These are phyloP conservation scores for Edaphochlamys debaryana DNA, from an alignment of 139 green algal species.

Conservation along the genomic window DNA sequence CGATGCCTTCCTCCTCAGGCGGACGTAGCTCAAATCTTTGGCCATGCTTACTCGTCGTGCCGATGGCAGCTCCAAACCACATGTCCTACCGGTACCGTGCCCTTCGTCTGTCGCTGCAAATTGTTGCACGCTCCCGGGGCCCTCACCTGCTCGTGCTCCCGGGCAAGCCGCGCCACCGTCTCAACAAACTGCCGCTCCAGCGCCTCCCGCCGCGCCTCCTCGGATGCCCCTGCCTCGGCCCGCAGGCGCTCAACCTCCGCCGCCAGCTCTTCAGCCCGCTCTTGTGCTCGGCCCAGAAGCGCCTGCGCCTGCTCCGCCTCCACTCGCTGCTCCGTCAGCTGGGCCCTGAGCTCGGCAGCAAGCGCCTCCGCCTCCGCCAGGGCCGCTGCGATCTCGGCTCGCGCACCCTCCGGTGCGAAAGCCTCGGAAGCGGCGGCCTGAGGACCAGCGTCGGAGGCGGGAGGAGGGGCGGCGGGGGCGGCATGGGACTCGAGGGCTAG, in stretches of 20 bases:
- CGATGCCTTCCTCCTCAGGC: background rate
- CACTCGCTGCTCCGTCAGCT: background rate
- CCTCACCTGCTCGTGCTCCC: slow-evolving; percentile 33
- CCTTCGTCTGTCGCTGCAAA: no score
- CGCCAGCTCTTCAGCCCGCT: slow-evolving; percentile 1
- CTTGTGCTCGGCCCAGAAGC: no score
- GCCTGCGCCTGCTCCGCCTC: background rate
- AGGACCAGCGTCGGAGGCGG: no score
- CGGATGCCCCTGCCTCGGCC: background rate
- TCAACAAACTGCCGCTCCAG: slow-evolving; percentile 32
- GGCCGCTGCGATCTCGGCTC: background rate
- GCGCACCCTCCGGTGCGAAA: background rate
- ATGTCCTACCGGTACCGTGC: no score
- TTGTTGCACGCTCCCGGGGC: no score
- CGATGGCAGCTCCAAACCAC: no score
- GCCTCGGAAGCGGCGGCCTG: no score
- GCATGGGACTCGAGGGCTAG: no score
- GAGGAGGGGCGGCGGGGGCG: no score
- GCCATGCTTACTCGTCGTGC: no score
- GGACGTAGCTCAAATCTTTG: no score
- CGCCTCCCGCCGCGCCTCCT: background rate
- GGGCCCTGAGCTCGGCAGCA: no score
- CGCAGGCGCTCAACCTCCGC: background rate
- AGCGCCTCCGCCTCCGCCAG: background rate
- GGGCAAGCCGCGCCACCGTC: slow-evolving; percentile 6